Percentiles rank a stretch among this genome's conserved stretches.
These are phyloP conservation scores for Cantharellus anzutake DNA, from an alignment of 768 basidiomycete species.

Conservation along the genomic window DNA sequence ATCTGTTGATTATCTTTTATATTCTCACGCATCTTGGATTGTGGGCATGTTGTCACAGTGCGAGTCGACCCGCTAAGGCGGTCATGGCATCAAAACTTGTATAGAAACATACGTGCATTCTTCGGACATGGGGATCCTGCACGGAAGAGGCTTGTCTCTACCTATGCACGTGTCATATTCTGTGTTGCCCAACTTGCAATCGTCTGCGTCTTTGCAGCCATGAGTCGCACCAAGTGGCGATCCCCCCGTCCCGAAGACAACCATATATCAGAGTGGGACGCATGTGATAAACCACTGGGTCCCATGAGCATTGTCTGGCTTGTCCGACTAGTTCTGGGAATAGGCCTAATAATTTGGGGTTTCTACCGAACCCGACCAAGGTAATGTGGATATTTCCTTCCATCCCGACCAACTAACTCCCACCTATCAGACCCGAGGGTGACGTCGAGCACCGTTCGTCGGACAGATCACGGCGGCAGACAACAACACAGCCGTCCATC, in stretches of 20 bases:
- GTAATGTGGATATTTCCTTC: background rate
- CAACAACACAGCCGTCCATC: background rate
- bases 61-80: too few relatives aligned
- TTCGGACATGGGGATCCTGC: background rate
- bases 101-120: background rate
- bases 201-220: background rate
- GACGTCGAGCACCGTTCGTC: background rate
- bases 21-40: too few relatives aligned
- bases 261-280: constrained; percentile 2
- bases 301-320: constrained; percentile 4
- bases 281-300: constrained; percentile 6
- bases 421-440: background rate
- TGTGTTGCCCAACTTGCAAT: background rate
- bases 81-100: background rate
- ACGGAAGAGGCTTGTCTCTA: background rate
- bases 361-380: background rate
- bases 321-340: background rate
- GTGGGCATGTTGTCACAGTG: too few relatives aligned
- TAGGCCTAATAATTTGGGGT: background rate
- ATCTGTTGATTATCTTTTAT: too few relatives aligned
- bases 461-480: background rate
- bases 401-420: background rate
- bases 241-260: background rate
- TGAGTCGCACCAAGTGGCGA: constrained; percentile 1
- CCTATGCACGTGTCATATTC: background rate